phyloP scores from a whole-genome alignment of 1,139 yeast genomes.

The Saccharomyces hybrid region DNA sequence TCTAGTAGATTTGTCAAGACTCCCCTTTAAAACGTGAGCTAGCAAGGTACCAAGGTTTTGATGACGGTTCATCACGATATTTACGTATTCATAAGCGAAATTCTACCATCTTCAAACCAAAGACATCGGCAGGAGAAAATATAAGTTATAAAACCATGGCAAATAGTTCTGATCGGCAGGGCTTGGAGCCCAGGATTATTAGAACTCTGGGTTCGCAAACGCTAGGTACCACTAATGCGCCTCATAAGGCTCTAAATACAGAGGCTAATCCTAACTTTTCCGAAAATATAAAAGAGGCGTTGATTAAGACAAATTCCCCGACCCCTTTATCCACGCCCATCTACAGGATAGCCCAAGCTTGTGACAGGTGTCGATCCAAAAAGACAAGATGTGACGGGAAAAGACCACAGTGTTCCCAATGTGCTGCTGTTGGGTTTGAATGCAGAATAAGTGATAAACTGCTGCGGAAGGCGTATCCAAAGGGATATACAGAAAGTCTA shows the following conservation, averaged over 20 bases:
- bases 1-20: neutral
- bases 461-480: constrained; percentile 62
- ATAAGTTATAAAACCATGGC: neutral
- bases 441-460: constrained; percentile 68
- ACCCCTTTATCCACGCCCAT: constrained; percentile 34
- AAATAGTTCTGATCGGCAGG: neutral
- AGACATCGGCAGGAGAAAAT: neutral
- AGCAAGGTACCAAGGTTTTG: neutral
- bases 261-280: neutral
- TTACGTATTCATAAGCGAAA: neutral
- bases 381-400: constrained; percentile 40
- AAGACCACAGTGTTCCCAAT: constrained; percentile 49
- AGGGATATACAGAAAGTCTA: constrained; percentile 68
- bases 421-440: constrained; percentile 60
- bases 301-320: constrained; percentile 2
- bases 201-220: constrained; percentile 21
- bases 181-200: constrained; percentile 13
- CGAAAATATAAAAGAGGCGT: neutral
- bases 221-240: constrained; percentile 12
- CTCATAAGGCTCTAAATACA: neutral
- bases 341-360: constrained; percentile 59
- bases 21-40: neutral
- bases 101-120: neutral
- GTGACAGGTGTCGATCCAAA: constrained; percentile 79
- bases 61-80: neutral